Conservation (phyloP, 345 rosid genomes). For the Moricandia moricandioides region DNA sequence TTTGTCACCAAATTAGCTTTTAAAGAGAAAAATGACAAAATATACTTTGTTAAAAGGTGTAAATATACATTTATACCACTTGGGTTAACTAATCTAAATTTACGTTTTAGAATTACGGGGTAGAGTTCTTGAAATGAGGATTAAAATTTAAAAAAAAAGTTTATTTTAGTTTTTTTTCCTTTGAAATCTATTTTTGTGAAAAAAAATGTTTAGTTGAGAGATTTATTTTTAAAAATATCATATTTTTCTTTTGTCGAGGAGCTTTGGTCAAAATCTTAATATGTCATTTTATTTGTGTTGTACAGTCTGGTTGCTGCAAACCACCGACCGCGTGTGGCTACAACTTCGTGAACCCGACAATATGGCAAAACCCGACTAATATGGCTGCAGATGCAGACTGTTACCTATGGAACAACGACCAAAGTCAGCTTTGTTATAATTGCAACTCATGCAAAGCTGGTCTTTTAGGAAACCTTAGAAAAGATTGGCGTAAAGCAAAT, state of each 20-base stretch:
- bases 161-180: too few relatives aligned
- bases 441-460: constrained; percentile 92
- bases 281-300: neutral
- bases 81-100: too few relatives aligned
- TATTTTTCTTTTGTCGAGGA: neutral
- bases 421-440: constrained; percentile 71
- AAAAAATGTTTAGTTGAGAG: too few relatives aligned
- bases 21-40: too few relatives aligned
- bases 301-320: constrained; percentile 91
- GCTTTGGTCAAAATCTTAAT: neutral
- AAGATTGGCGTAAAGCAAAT: constrained; percentile 85
- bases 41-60: too few relatives aligned
- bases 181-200: too few relatives aligned
- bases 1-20: too few relatives aligned
- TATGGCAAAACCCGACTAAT: constrained; percentile 74
- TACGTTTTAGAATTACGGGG: too few relatives aligned
- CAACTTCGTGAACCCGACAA: constrained; percentile 69
- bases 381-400: constrained; percentile 78
- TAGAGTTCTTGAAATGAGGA: too few relatives aligned
- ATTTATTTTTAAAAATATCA: too few relatives aligned
- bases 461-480: constrained; percentile 69
- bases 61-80: too few relatives aligned
- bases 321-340: constrained; percentile 87
- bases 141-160: too few relatives aligned
- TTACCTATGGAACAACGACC: constrained; percentile 81